Conservation (phyloP, 139 green algal species). For the Chlorella sorokiniana region DNA sequence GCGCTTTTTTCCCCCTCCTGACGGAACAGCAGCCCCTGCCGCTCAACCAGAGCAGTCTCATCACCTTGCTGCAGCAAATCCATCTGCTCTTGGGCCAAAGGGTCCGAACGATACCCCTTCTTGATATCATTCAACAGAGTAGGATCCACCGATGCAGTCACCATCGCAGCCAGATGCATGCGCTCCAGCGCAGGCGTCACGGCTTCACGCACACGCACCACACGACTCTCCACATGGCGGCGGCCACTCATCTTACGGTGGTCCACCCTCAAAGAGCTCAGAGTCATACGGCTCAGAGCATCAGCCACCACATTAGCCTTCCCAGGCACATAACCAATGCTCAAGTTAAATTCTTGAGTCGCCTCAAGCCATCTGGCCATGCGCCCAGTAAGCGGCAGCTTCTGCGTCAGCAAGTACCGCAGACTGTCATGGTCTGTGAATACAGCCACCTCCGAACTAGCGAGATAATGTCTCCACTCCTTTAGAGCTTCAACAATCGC, state of each 20-base stretch:
- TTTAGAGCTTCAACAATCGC: slow-evolving; percentile 41
- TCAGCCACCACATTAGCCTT: slow-evolving; percentile 53
- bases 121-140: neutral
- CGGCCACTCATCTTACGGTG: too few relatives aligned
- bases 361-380: slow-evolving; percentile 38
- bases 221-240: too few relatives aligned
- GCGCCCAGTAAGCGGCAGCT: neutral
- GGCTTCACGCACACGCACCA: too few relatives aligned
- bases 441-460: slow-evolving; percentile 18
- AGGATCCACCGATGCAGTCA: neutral
- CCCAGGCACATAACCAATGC: slow-evolving; percentile 45
- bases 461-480: slow-evolving; percentile 52
- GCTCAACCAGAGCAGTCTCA: neutral
- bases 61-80: neutral
- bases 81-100: neutral
- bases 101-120: neutral
- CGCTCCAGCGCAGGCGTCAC: too few relatives aligned
- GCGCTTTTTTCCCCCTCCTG: neutral
- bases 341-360: slow-evolving; percentile 31
- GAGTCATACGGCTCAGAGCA: slow-evolving; percentile 39
- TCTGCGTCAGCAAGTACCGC: slow-evolving; percentile 32
- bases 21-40: neutral
- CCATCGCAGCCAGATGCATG: neutral
- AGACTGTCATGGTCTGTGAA: slow-evolving; percentile 54
- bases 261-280: too few relatives aligned